phyloP scores from a whole-genome alignment of 257 asterid genomes.

The Fraxinus quadrangulata region DNA sequence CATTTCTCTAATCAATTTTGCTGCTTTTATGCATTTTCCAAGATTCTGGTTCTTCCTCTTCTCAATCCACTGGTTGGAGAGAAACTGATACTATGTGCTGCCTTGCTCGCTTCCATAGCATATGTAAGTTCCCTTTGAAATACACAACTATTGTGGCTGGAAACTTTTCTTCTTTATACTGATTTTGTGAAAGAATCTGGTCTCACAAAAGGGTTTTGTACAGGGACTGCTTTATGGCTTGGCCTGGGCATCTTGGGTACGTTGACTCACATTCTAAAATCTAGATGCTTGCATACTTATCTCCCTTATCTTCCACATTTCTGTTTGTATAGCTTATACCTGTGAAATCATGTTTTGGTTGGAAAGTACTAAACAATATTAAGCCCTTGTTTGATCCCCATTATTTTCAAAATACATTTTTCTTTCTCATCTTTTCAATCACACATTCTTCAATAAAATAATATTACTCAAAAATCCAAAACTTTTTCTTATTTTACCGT shows the following conservation, averaged over 20 bases:
- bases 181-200: constrained; percentile 12
- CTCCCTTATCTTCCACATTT: neutral
- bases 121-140: constrained; percentile 57
- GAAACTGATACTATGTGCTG: constrained; percentile 72
- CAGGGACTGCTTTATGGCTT: constrained; percentile 91
- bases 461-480: no score
- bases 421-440: no score
- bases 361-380: neutral
- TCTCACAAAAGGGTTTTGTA: constrained; percentile 23
- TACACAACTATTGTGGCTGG: neutral
- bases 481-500: no score
- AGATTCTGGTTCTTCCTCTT: constrained; percentile 85
- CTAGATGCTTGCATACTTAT: neutral
- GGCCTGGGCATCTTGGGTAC: constrained; percentile 98
- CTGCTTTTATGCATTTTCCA: constrained; percentile 30
- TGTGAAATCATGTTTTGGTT: neutral
- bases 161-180: neutral
- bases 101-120: constrained; percentile 65
- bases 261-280: constrained; percentile 13
- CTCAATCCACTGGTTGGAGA: constrained; percentile 81
- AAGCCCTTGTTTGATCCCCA: no score
- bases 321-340: neutral
- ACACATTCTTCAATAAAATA: no score
- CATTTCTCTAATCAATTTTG: constrained; percentile 15
- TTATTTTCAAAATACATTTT: no score